These are phyloP conservation scores for Ambispora gerdemannii DNA, from an alignment of 192 early-diverging fungal species.

Conservation along the genomic window DNA sequence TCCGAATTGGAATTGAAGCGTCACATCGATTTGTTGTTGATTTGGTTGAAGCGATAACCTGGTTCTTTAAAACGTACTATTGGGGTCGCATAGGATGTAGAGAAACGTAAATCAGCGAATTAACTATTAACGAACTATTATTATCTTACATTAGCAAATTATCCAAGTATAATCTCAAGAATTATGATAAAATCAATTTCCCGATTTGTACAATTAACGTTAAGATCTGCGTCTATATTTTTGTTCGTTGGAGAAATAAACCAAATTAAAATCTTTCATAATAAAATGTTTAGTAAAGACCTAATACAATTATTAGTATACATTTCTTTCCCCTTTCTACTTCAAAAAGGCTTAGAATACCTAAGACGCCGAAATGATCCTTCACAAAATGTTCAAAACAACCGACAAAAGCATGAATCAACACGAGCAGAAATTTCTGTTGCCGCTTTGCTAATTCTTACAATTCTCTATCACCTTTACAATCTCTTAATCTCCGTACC, in stretches of 20 bases:
- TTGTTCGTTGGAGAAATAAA: too few species aligned
- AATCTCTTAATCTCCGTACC: not conserved
- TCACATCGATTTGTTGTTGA: not conserved
- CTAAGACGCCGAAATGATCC: not conserved
- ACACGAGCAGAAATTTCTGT: not conserved
- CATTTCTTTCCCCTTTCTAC: not conserved
- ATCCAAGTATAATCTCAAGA: not conserved
- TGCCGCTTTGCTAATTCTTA: not conserved
- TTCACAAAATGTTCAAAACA: not conserved
- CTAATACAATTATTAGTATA: not conserved
- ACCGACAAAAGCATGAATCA: not conserved
- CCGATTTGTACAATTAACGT: not conserved
- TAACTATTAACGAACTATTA: not conserved
- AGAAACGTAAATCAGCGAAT: not conserved
- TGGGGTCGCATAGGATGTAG: not conserved
- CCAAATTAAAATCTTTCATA: not conserved
- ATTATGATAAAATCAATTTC: not conserved
- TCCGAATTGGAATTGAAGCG: not conserved
- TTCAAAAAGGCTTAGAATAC: not conserved
- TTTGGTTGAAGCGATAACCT: not conserved
- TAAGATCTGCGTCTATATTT: not conserved
- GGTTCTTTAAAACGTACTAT: not conserved
- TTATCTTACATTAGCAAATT: not conserved
- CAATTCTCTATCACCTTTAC: conserved; percentile 8
- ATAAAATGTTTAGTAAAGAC: not conserved